phyloP scores from a whole-genome alignment of 192 early-diverging fungal species.

The Rhizophagus prolifer region DNA sequence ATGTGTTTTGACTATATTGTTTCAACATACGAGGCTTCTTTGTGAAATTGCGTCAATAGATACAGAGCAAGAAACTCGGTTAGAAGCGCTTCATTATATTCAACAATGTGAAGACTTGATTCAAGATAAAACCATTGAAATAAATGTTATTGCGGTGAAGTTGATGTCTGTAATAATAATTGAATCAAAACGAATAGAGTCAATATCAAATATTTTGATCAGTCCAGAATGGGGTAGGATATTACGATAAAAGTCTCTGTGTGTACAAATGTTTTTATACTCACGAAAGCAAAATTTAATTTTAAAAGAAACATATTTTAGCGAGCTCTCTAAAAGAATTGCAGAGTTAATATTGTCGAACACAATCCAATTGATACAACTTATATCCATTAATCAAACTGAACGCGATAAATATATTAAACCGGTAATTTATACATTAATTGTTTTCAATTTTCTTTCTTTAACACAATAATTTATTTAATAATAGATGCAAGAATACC shows the following conservation, averaged over 20 bases:
- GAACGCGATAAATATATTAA: neutral
- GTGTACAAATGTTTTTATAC: neutral
- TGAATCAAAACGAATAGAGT: constrained; percentile 11
- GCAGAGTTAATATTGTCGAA: neutral
- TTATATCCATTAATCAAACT: neutral
- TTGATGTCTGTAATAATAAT: constrained; percentile 1
- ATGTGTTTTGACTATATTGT: constrained; percentile 4
- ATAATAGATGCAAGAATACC: neutral
- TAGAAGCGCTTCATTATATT: constrained; percentile 8
- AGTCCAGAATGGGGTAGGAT: constrained; percentile 11
- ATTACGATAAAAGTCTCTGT: neutral
- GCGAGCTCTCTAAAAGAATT: neutral
- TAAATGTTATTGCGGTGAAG: neutral
- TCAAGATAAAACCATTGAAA: neutral
- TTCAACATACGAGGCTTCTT: neutral
- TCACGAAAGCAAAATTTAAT: neutral
- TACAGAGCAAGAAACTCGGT: neutral
- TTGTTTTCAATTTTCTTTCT: neutral
- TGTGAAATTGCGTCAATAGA: neutral
- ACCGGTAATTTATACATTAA: neutral
- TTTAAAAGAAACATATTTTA: constrained; percentile 2
- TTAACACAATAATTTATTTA: neutral
- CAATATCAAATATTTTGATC: neutral
- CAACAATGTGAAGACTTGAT: constrained; percentile 12
- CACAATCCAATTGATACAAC: neutral